Percentiles rank a stretch among this genome's conserved stretches.
These are phyloP conservation scores for Cryphonectria radicalis DNA, from an alignment of 2,329 filamentous ascomycete genomes.

Conservation along the genomic window DNA sequence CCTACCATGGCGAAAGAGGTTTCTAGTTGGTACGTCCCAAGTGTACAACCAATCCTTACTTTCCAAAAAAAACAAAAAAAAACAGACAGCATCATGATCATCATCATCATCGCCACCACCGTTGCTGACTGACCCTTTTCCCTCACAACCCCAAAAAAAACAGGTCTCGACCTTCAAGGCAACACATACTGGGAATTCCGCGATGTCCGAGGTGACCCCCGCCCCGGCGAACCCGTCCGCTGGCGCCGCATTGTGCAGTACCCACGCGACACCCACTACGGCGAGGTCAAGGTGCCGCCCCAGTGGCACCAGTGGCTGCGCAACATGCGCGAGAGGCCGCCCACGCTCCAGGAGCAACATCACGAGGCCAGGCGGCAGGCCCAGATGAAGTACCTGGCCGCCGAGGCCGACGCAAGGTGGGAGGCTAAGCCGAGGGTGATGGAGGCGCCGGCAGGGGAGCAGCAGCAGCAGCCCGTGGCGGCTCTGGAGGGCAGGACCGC, in stretches of 20 bases:
- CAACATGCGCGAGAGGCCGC: slow-evolving; percentile 58
- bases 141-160: neutral
- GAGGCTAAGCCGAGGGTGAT: slow-evolving; percentile 59
- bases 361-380: slow-evolving; percentile 57
- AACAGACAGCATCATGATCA: neutral
- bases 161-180: slow-evolving; percentile 66
- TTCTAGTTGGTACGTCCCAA: slow-evolving; percentile 59
- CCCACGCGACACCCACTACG: slow-evolving; percentile 57
- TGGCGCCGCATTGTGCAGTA: slow-evolving; percentile 67
- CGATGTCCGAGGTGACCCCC: slow-evolving; percentile 46
- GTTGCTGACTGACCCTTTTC: slow-evolving; percentile 3
- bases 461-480: slow-evolving; percentile 36
- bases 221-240: slow-evolving; percentile 42
- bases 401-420: slow-evolving; percentile 67
- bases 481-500: slow-evolving; percentile 33
- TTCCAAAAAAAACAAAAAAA: too few relatives aligned
- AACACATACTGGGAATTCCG: slow-evolving; percentile 74
- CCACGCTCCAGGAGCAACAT: slow-evolving; percentile 60
- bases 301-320: slow-evolving; percentile 73
- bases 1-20: slow-evolving; percentile 66
- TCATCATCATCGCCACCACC: neutral
- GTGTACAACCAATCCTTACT: neutral
- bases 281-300: slow-evolving; percentile 61
- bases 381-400: slow-evolving; percentile 60
- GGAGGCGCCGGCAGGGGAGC: slow-evolving; percentile 42